Percentiles rank a stretch among this genome's conserved stretches.
phyloP scores from a whole-genome alignment of 78 protist genomes.

The slime mould (Dictyostelium discoideum) region DNA sequence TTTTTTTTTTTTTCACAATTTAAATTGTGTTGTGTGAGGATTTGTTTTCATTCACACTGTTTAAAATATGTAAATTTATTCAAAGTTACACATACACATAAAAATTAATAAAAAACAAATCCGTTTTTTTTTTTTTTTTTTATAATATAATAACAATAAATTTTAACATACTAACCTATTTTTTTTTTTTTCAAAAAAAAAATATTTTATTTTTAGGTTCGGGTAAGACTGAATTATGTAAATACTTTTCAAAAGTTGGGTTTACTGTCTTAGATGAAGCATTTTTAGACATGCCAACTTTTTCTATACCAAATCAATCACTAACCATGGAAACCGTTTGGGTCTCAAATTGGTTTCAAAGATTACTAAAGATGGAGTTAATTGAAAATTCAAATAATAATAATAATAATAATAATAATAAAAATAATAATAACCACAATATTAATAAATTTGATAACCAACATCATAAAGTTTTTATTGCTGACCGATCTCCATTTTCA shows the following conservation, averaged over 20 bases:
- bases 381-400: background rate
- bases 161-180: background rate
- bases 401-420: background rate
- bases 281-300: slow-evolving; percentile 75
- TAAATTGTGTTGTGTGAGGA: background rate
- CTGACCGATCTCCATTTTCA: slow-evolving; percentile 82
- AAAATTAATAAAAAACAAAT: background rate
- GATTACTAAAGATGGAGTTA: slow-evolving; percentile 45
- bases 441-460: background rate
- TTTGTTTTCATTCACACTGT: background rate
- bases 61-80: background rate
- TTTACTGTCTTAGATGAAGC: slow-evolving; percentile 75
- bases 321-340: slow-evolving; percentile 76
- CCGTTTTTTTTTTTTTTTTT: background rate
- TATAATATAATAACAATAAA: background rate
- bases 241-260: slow-evolving; percentile 35
- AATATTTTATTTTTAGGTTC: slow-evolving; percentile 27
- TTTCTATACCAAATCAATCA: slow-evolving; percentile 62
- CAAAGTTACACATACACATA: background rate
- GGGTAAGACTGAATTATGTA: slow-evolving; percentile 76
- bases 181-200: background rate
- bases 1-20: no score
- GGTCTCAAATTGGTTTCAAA: slow-evolving; percentile 79
- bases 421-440: background rate
- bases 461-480: slow-evolving; percentile 28